A percentile compares a stretch with the other conserved stretches of the same genome.
phyloP scores from a whole-genome alignment of 225 moss, liverwort and hornwort species.

The Lunularia cruciata region DNA sequence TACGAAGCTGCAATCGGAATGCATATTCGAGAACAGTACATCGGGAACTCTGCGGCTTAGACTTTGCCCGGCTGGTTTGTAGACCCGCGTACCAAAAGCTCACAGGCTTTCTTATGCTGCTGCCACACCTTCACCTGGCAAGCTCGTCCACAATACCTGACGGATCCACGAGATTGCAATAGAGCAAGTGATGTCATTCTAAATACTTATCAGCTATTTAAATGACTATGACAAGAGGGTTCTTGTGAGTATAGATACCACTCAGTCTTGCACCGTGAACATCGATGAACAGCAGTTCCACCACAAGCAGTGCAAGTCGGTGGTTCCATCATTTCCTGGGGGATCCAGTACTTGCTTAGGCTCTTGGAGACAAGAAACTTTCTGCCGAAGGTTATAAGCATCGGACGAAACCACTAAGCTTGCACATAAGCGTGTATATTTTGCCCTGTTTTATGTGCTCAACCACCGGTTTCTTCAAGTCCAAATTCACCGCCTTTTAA shows the following conservation, averaged over 20 bases:
- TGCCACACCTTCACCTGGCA: slow-evolving; percentile 71
- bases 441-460: too few species aligned
- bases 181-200: neutral
- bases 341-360: too few species aligned
- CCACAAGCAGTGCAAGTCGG: slow-evolving; percentile 67
- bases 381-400: too few species aligned
- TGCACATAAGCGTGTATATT: too few species aligned
- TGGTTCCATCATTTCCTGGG: slow-evolving; percentile 71
- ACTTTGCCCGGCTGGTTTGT: neutral
- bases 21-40: too few species aligned
- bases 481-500: too few species aligned
- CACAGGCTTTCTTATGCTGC: slow-evolving; percentile 60
- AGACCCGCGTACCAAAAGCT: slow-evolving; percentile 33
- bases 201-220: neutral
- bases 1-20: too few species aligned
- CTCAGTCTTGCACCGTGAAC: slow-evolving; percentile 73
- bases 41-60: neutral
- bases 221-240: neutral
- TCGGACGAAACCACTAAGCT: too few species aligned
- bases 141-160: slow-evolving; percentile 67
- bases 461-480: too few species aligned
- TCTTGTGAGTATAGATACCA: slow-evolving; percentile 41
- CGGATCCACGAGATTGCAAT: too few species aligned
- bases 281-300: slow-evolving; percentile 57
- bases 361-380: too few species aligned